Evolutionary conservation across 768 basidiomycete genomes (phyloP).

Genomic region (Pisolithus marmoratus): DNA sequence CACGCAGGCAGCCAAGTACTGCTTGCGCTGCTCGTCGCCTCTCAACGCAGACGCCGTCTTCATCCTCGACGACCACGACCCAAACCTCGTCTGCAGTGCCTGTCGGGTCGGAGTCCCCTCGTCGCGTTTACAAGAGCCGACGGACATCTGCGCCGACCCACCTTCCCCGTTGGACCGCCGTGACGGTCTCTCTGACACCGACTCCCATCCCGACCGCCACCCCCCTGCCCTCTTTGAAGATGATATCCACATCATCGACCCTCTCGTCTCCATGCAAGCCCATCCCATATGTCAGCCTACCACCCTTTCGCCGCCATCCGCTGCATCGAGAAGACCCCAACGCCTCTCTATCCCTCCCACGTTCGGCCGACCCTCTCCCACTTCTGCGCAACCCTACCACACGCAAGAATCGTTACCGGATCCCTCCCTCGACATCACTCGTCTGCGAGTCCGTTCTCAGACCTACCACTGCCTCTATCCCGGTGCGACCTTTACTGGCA

Average conservation of each 20-base stretch:
- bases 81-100: conserved; percentile 38
- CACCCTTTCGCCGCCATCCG: neutral
- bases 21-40: conserved; percentile 26
- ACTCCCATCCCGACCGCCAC: conserved; percentile 8
- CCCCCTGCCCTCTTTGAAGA: conserved; percentile 25
- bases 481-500: conserved; percentile 83
- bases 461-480: conserved; percentile 80
- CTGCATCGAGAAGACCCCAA: conserved; percentile 5
- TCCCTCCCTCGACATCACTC: conserved; percentile 72
- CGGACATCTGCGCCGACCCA: conserved; percentile 23
- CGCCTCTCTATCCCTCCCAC: conserved; percentile 11
- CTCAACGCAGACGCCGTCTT: conserved; percentile 25
- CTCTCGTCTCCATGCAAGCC: neutral
- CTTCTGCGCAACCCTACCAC: conserved; percentile 2
- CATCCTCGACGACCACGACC: conserved; percentile 20
- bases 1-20: conserved; percentile 27
- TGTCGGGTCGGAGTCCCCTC: conserved; percentile 36
- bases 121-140: neutral
- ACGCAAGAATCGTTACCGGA: conserved; percentile 27
- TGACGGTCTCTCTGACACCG: neutral
- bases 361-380: neutral
- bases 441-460: conserved; percentile 64
- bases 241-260: conserved; percentile 23
- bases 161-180: conserved; percentile 24
- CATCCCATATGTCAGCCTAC: neutral